These are phyloP conservation scores for Sphagnum tenellum DNA, from an alignment of 225 moss, liverwort and hornwort species.

Conservation along the genomic window DNA sequence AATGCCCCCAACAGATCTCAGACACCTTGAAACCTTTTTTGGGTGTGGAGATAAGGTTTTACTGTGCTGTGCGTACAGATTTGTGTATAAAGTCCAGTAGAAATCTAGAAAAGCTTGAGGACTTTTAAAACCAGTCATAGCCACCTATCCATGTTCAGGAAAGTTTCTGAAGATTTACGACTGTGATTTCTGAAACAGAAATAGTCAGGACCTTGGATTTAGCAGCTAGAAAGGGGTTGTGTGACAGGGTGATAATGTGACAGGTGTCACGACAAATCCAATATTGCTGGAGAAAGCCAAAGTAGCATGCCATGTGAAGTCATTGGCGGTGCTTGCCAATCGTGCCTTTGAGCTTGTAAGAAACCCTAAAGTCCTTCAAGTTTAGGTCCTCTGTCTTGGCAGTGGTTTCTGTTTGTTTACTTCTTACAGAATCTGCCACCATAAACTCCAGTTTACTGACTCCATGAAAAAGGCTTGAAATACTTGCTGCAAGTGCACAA, in stretches of 20 bases:
- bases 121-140: background rate
- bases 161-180: background rate
- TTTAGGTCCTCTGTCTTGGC: background rate
- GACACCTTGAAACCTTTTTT: background rate
- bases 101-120: background rate
- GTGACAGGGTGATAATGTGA: background rate
- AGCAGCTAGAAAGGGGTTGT: background rate
- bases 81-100: background rate
- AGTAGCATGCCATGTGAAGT: slow-evolving; percentile 26
- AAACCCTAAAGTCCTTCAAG: background rate
- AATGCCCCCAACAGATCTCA: background rate
- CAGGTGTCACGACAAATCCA: slow-evolving; percentile 60
- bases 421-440: too few relatives aligned
- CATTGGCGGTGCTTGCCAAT: slow-evolving; percentile 23
- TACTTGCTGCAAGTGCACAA: too few relatives aligned
- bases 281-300: slow-evolving; percentile 48
- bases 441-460: too few relatives aligned
- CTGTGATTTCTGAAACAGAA: background rate
- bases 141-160: background rate
- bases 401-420: too few relatives aligned
- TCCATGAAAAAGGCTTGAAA: too few relatives aligned
- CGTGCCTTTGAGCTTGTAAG: slow-evolving; percentile 32
- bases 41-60: background rate
- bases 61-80: background rate
- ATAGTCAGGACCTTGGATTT: background rate